Evolutionary conservation across 2,329 filamentous ascomycete genomes (phyloP).

Genomic region (Hypoxylon sp.): DNA sequence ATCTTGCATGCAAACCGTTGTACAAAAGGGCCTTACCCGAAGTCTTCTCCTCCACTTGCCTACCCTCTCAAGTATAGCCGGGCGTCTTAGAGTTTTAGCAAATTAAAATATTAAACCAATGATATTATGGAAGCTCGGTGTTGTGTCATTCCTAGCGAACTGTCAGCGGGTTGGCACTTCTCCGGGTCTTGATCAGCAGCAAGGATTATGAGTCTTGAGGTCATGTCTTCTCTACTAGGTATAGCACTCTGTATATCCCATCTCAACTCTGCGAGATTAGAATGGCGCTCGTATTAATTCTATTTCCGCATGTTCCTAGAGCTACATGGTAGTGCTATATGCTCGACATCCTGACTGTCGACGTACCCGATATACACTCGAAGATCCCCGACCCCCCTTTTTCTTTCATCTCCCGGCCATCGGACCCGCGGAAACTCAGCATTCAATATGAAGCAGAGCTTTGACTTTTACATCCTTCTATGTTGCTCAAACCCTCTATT

Average conservation of each 20-base stretch:
- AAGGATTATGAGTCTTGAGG: conserved; percentile 42
- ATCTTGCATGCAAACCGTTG: conserved; percentile 45
- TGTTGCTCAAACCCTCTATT: conserved; percentile 48
- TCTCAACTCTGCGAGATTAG: conserved; percentile 2
- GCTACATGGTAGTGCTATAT: neutral
- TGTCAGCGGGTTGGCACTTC: conserved; percentile 45
- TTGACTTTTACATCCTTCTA: conserved; percentile 31
- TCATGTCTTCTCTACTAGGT: conserved; percentile 24
- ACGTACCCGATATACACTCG: conserved; percentile 26
- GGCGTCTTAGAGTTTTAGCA: conserved; percentile 36
- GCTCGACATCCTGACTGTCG: conserved; percentile 6
- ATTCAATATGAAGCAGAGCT: conserved; percentile 42
- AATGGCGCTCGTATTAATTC: conserved; percentile 9
- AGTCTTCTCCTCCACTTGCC: conserved; percentile 46
- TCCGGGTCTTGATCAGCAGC: conserved; percentile 46
- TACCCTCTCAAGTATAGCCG: conserved; percentile 44
- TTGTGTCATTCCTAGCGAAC: conserved; percentile 41
- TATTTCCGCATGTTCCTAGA: conserved; percentile 13
- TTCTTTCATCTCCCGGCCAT: conserved; percentile 34
- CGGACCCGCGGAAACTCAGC: conserved; percentile 21
- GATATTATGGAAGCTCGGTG: conserved; percentile 22
- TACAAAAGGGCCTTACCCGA: conserved; percentile 52
- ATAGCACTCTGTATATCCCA: conserved; percentile 14
- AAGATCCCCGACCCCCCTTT: conserved; percentile 26
- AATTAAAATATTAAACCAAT: conserved; percentile 37